phyloP scores from a whole-genome alignment of 139 green algal species.

The Coelastrella sp. region DNA sequence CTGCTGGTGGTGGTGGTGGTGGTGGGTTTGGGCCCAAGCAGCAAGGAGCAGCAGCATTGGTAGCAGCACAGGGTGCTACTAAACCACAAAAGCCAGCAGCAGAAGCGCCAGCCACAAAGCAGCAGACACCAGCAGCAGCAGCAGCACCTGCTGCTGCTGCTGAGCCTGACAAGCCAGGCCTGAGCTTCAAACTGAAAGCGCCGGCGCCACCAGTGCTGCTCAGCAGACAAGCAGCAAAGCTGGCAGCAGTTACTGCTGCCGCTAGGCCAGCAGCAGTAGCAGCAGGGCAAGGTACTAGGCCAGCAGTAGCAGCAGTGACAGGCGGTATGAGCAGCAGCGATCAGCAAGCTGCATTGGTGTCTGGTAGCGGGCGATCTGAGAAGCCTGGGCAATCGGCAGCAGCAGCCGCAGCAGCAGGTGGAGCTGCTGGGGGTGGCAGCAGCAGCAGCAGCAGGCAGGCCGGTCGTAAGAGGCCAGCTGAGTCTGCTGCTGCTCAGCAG shows the following conservation, averaged over 20 bases:
- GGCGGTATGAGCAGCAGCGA: background rate
- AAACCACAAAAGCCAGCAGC: background rate
- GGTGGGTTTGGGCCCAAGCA: background rate
- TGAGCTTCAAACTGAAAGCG: slow-evolving; percentile 32
- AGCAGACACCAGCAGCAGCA: background rate
- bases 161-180: background rate
- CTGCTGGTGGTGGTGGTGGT: no score
- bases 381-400: no score
- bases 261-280: background rate
- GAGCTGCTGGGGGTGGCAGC: no score
- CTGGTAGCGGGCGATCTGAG: no score
- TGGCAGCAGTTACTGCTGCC: background rate
- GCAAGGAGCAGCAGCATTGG: background rate
- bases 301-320: background rate
- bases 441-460: no score
- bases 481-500: no score
- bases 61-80: background rate
- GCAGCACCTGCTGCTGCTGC: background rate
- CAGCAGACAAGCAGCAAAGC: slow-evolving; percentile 9
- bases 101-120: background rate
- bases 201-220: background rate
- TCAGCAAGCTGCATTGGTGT: background rate
- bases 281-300: no score
- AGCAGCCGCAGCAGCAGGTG: no score
- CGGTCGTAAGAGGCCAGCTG: no score